phyloP scores from a whole-genome alignment of 2,329 filamentous ascomycete genomes.

The Rhynchosporium agropyri region DNA sequence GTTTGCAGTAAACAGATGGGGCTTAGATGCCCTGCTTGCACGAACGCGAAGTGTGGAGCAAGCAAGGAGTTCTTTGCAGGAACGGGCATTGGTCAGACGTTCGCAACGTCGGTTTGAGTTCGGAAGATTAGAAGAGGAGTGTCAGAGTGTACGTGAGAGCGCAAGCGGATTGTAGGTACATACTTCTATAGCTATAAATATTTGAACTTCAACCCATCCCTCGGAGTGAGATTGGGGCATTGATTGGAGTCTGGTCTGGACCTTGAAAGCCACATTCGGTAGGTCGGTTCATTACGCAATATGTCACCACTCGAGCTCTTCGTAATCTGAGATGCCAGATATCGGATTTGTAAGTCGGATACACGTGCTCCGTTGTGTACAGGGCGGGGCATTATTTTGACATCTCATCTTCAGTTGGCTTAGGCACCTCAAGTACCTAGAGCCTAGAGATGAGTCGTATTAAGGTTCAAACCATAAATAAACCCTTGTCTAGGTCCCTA shows the following conservation, averaged over 20 bases:
- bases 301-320: slow-evolving; percentile 14
- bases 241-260: too few relatives aligned
- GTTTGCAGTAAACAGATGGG: slow-evolving; percentile 82
- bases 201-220: background rate
- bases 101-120: slow-evolving; percentile 16
- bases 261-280: background rate
- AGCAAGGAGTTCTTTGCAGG: slow-evolving; percentile 66
- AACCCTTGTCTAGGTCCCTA: too few relatives aligned
- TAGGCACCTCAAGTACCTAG: too few relatives aligned
- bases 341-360: too few relatives aligned
- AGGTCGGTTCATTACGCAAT: slow-evolving; percentile 10
- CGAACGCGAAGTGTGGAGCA: slow-evolving; percentile 82
- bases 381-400: too few relatives aligned
- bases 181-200: background rate
- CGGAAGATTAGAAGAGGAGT: background rate
- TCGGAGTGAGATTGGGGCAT: too few relatives aligned
- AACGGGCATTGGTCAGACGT: slow-evolving; percentile 22
- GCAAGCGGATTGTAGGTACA: slow-evolving; percentile 18
- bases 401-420: too few relatives aligned
- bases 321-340: too few relatives aligned
- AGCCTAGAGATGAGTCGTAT: too few relatives aligned
- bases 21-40: slow-evolving; percentile 89
- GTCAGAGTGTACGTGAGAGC: slow-evolving; percentile 22
- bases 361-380: too few relatives aligned
- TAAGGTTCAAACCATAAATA: too few relatives aligned